Evolutionary conservation across 2,329 filamentous ascomycete species (phyloP), one percentile per base, ranked within the genome.

Genomic region (Talaromyces funiculosus): DNA sequence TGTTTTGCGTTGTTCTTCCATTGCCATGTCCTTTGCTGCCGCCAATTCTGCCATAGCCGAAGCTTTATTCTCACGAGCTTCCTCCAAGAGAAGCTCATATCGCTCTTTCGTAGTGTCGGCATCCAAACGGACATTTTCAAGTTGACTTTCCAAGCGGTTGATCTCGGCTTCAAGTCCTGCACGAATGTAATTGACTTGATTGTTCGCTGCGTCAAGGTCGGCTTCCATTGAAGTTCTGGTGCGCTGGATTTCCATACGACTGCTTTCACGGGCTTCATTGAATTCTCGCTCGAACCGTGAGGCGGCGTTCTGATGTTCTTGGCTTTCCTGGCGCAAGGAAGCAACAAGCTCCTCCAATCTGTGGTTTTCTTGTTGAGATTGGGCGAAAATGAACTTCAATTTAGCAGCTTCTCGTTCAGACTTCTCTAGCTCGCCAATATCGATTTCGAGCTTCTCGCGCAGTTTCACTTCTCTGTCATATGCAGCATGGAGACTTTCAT

Each of bases 81-180:
- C 90, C 72, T 96, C 90, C 10, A 96, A 81, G 57, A 94, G 82
- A 79, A 94, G 88, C 70, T 96, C 91, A 67, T 90, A 87, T 67
- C 88, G 89, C 20, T 88, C 90, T 71, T 89, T 92, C 60, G 86
- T 83, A 3, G 89, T 92, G 68, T 96, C 90, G 9, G 87, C 84
- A 64, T 96, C 91, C 69, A 94, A 81, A 69, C 84, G 88, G 60
- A 89, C 82, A 66, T 87, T 86, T 64, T 96, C 90, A 45, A 96
- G 78, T 71, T 96, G 90, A 20, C 82, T 78, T 57, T 90, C 86
- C 29, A 92, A 78, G 67, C 86, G 87, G 26, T 82, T 76, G 62
- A 94, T 84, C 71, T 96, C 90, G 61, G 88, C 86, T 72, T 96
- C 92, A 10, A 95, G 83, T 68, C 93, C 89, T 51, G 89, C 86